Conservation (phyloP, 2,329 filamentous ascomycete genomes). For the Xylaria polymorpha region DNA sequence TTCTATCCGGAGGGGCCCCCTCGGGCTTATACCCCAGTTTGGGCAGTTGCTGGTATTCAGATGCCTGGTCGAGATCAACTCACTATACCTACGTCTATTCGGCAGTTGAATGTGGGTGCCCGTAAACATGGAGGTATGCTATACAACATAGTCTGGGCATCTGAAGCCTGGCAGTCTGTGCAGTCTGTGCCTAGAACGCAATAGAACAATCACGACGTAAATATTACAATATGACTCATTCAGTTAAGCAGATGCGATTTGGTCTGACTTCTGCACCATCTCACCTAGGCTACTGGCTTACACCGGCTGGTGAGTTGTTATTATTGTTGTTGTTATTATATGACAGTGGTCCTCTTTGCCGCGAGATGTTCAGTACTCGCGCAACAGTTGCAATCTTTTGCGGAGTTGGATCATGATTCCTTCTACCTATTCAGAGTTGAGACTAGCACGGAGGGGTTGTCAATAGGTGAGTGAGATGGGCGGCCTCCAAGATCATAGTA, state of each 20-base stretch:
- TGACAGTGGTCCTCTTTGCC: conserved; percentile 8
- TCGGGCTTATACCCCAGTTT: conserved; percentile 38
- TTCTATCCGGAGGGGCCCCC: conserved; percentile 29
- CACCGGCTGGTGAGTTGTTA: conserved; percentile 3
- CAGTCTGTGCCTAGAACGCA: conserved; percentile 13
- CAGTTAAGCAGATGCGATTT: conserved; percentile 3
- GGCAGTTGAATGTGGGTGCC: conserved; percentile 30
- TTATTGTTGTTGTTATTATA: conserved; percentile 1
- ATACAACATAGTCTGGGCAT: conserved; percentile 9
- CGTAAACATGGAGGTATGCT: not conserved
- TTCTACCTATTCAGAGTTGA: conserved; percentile 12
- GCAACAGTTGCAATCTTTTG: conserved; percentile 3
- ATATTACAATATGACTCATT: conserved; percentile 20
- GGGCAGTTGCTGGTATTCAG: conserved; percentile 27
- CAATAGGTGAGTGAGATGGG: conserved; percentile 38
- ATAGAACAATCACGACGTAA: conserved; percentile 20
- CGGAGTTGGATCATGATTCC: not conserved
- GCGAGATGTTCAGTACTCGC: conserved; percentile 8
- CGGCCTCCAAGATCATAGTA: conserved; percentile 44
- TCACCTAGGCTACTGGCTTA: conserved; percentile 14
- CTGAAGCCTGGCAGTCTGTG: conserved; percentile 13
- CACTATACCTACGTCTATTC: conserved; percentile 22
- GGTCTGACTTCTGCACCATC: conserved; percentile 20
- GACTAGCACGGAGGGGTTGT: conserved; percentile 25
- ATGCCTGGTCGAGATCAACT: conserved; percentile 24